Base-by-base conservation (phyloP, 768 basidiomycete species). In the Lactifluus echinatus region DNA sequence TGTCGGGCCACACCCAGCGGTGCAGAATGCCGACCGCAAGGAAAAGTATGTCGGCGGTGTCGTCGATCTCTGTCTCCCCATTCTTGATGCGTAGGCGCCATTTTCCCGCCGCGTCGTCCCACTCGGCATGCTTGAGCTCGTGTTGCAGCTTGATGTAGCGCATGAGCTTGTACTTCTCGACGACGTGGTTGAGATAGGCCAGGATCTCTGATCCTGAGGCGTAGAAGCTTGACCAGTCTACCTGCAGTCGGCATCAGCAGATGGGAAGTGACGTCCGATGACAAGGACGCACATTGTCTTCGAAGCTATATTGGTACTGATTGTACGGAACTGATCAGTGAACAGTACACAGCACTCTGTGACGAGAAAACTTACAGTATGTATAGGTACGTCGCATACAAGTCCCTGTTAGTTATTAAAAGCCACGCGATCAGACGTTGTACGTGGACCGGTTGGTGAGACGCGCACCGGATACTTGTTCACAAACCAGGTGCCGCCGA, bases 351-450 rank as follows among this genome's bases (percentile, higher is more conserved):
- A 31, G 8, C 10, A 31, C 2, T 31, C 12, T 17, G 53, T 49
- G 59, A 24, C 23, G 62, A n/a, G n/a, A n/a, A n/a, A 23, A 10
- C 75, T 59, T 64, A 82, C 81, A 37, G 72, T 74, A 56, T 81
- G 80, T 2, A 81, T 74, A 11, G 82, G 82, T 21, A 83, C 75
- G 63, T 84, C 83, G 61, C 83, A 84, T n/a, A 78, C 75, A 10
- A 83, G 65, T 10, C 82, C 81, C 73, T 80, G 64, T 8, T 21
- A 21, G 47, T 15, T 12, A 12, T 19, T 26, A 14, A 29, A 10
- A 17, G 17, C 15, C 8, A 7, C 1, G 14, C n/a, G n/a, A n/a
- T n/a, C n/a, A n/a, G 37, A 36, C 11, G n/a, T n/a, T n/a, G n/a
- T n/a, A n/a, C n/a, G n/a, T 11, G 14, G 12, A 31, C n/a, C n/a